Conservation (phyloP, 1,284 basidiomycete genomes). For the Phellopilus nigrolimitatus region DNA sequence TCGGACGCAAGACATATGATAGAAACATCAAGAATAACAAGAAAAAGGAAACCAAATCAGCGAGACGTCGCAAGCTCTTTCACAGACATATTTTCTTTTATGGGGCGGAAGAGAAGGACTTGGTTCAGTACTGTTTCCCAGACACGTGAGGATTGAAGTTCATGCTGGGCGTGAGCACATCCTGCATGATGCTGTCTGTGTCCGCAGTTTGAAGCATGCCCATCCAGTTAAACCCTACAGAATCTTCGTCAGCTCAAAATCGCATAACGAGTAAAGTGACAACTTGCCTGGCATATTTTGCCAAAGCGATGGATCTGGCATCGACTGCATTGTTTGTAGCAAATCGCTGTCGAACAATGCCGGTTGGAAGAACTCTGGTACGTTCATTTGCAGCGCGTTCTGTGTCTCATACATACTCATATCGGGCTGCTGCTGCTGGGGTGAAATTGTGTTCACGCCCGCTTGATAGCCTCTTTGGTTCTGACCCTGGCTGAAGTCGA, state of each 20-base stretch:
- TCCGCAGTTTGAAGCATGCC: conserved; percentile 18
- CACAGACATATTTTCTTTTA: too few species aligned
- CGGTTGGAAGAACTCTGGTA: conserved; percentile 46
- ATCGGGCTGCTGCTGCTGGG: background rate
- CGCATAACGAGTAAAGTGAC: conserved; percentile 14
- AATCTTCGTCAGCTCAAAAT: conserved; percentile 12
- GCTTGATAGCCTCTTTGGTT: background rate
- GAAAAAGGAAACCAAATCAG: too few species aligned
- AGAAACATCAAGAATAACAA: too few species aligned
- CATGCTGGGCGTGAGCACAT: background rate
- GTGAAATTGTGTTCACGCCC: background rate
- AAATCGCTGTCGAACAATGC: conserved; percentile 56
- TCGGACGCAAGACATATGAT: too few species aligned
- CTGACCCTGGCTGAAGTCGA: background rate
- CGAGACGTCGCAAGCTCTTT: too few species aligned
- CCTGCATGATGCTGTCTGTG: conserved; percentile 12
- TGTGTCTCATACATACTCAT: conserved; percentile 14
- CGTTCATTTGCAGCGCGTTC: conserved; percentile 25
- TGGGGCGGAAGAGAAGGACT: too few species aligned
- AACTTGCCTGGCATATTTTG: conserved; percentile 50
- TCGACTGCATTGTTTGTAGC: conserved; percentile 53
- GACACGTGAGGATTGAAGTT: background rate
- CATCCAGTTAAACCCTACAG: conserved; percentile 30
- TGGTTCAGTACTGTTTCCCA: conserved; percentile 3
- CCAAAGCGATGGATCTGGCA: conserved; percentile 46